Percentiles rank a stretch among this genome's conserved stretches.
These are phyloP conservation scores for Eucalyptus dawsonii DNA, from an alignment of 345 rosid species.

Conservation along the genomic window DNA sequence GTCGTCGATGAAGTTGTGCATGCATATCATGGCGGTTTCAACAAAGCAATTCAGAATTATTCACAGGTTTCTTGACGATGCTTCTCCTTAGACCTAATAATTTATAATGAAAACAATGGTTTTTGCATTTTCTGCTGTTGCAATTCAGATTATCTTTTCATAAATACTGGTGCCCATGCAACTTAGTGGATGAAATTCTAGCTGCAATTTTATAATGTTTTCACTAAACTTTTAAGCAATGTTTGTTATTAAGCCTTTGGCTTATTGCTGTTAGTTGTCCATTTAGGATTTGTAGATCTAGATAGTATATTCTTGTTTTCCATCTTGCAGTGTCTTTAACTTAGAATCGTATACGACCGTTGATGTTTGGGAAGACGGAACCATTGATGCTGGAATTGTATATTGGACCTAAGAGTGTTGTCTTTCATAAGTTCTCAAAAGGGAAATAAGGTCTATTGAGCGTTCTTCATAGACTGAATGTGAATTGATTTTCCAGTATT, in stretches of 20 bases:
- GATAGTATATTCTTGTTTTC: not conserved
- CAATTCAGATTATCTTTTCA: not conserved
- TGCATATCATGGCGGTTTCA: slow-evolving; percentile 92
- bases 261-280: not conserved
- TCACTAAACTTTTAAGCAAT: not conserved
- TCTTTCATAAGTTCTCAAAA: not conserved
- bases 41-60: slow-evolving; percentile 98
- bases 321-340: not conserved
- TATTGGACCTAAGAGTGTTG: not conserved
- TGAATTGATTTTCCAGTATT: not conserved
- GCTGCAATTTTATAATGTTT: not conserved
- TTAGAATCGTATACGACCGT: not conserved
- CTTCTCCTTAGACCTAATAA: not conserved
- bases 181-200: not conserved
- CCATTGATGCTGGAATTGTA: not conserved
- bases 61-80: slow-evolving; percentile 59
- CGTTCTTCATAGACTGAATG: not conserved
- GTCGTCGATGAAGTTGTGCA: slow-evolving; percentile 99
- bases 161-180: not conserved
- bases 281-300: not conserved
- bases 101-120: not conserved
- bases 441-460: not conserved
- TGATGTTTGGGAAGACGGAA: not conserved
- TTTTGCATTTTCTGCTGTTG: not conserved
- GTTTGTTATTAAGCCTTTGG: not conserved